Evolutionary conservation across 2,329 filamentous ascomycete species (phyloP), one percentile per base, ranked within the genome.

Genomic region (Ophiostoma sp.): DNA sequence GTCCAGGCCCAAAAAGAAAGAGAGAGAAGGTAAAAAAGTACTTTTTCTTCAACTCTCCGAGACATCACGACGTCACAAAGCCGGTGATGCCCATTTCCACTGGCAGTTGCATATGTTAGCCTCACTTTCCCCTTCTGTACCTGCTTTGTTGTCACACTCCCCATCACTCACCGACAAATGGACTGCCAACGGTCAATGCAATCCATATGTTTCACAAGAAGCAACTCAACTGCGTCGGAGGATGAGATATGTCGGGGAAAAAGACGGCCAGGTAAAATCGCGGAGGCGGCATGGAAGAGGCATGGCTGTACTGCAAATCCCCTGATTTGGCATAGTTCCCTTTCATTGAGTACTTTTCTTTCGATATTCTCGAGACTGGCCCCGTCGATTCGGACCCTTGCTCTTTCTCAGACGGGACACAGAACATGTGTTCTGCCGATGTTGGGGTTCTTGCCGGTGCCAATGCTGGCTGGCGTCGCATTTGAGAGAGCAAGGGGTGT

Each of bases 151-250:
- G 33, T 64, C 59, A 25, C 59, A 42, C n/a, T 64, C 9, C 11
- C n/a, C 19, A 22, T 15, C 33, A 39, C 55, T 59, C 59, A 64
- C 59, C 33, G 59, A 64, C 33, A 64, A 64, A 42, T 64, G 36
- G 33, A 36, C 19, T 25, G 33, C 59, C 19, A 25, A 12, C 59
- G n/a, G 59, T 42, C 15, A 33, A 33, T 59, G 15, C 28, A 33
- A 15, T 59, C 28, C 4, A n/a, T 31, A 33, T 2, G 17, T 59
- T 59, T 19, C 55, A 59, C 55, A 36, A 33, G 17, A 28, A 33
- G 15, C 55, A 33, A 59, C 28, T 33, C 28, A n/a, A 59, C 28
- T 59, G 55, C 15, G 25, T 59, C 17, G 55, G 12, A 59, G 55
- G 55, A 59, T 33, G 7, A 6, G 50, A 25, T 19, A 17, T 19